These are phyloP conservation scores for Neurospora cerealis DNA, from an alignment of 495 filamentous ascomycete species.

Conservation along the genomic window DNA sequence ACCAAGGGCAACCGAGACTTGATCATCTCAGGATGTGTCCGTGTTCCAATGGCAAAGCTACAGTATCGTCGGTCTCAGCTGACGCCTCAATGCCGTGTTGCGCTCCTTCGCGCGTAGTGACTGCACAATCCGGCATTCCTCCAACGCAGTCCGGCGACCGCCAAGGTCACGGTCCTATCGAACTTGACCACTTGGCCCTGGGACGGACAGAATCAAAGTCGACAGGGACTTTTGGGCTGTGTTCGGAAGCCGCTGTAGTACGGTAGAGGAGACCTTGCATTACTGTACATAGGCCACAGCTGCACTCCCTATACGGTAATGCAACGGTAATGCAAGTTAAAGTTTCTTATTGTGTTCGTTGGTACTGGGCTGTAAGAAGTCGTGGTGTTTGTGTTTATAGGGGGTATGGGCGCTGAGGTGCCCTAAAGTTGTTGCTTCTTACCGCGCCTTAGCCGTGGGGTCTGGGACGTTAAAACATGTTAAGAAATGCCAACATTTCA, in stretches of 20 bases:
- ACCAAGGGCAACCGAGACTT: neutral
- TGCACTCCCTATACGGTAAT: no score
- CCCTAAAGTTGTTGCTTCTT: no score
- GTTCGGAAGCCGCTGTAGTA: neutral
- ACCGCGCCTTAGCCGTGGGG: no score
- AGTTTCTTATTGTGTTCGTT: no score
- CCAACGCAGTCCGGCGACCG: conserved; percentile 36
- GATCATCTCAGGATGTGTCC: neutral
- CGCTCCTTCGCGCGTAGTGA: neutral
- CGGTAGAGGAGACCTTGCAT: neutral
- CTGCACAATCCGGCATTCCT: conserved; percentile 30
- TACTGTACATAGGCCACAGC: conserved; percentile 4
- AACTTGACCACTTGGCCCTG: neutral
- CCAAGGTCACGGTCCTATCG: conserved; percentile 3
- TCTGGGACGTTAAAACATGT: no score
- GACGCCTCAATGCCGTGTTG: neutral
- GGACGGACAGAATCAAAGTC: neutral
- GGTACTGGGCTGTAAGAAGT: no score
- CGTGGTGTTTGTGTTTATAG: no score
- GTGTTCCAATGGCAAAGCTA: neutral
- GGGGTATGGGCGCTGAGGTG: no score
- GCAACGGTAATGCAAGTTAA: no score
- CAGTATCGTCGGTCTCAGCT: neutral
- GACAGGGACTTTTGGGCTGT: neutral
- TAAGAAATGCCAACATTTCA: no score